A percentile compares a stretch with the other conserved stretches of the same genome.
Evolutionary conservation across 2,329 filamentous ascomycete species (phyloP).

Genomic region (Gnomoniopsis smithogilvyi): DNA sequence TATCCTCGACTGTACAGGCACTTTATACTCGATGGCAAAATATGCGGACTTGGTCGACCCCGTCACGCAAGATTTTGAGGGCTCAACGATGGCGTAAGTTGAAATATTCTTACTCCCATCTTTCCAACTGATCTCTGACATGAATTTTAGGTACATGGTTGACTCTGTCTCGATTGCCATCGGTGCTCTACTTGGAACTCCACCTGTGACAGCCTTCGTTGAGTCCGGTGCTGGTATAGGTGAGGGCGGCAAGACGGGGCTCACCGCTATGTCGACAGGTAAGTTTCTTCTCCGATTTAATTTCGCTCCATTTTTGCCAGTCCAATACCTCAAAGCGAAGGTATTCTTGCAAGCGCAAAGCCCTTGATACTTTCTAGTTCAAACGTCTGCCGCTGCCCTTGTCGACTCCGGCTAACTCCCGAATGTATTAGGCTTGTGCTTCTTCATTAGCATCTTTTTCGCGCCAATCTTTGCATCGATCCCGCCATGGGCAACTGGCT

Average conservation of each 20-base stretch:
- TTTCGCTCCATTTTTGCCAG: too few relatives aligned
- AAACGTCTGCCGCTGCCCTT: too few relatives aligned
- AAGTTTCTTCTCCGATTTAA: too few relatives aligned
- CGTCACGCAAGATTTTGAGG: conserved; percentile 82
- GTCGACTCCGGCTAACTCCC: too few relatives aligned
- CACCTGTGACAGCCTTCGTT: conserved; percentile 72
- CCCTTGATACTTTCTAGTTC: too few relatives aligned
- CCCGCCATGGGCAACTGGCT: conserved; percentile 74
- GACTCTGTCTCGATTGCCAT: conserved; percentile 78
- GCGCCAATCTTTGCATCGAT: conserved; percentile 75
- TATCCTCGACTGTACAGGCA: conserved; percentile 83
- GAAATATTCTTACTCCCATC: background rate
- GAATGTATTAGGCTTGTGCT: conserved; percentile 44
- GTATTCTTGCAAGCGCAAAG: too few relatives aligned
- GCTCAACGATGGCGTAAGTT: conserved; percentile 65
- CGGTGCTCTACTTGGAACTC: conserved; percentile 66
- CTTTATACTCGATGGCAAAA: conserved; percentile 84
- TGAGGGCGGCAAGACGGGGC: conserved; percentile 69
- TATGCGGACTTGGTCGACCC: conserved; percentile 80
- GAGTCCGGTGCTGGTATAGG: conserved; percentile 74
- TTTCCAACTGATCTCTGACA: background rate
- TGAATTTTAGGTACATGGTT: conserved; percentile 58
- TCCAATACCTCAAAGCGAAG: too few relatives aligned
- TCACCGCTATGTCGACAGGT: conserved; percentile 68
- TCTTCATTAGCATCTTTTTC: conserved; percentile 70